Evolutionary conservation across 2,329 filamentous ascomycete species (phyloP).

Genomic region (Calonectria pteridis): DNA sequence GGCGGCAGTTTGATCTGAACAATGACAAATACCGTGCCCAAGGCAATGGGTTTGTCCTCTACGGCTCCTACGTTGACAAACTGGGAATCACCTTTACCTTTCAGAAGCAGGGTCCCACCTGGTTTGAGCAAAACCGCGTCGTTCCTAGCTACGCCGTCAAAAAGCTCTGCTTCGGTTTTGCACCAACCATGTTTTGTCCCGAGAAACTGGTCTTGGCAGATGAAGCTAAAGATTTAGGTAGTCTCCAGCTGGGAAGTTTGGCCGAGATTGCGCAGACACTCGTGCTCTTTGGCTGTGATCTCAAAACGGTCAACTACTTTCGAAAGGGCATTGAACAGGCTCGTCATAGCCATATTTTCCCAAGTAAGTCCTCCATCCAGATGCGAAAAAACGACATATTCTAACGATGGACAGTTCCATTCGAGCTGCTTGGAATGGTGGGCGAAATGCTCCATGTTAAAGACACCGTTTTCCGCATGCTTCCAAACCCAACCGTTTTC

Average conservation of each 20-base stretch:
- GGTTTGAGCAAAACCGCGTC: conserved; percentile 51
- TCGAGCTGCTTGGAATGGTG: conserved; percentile 55
- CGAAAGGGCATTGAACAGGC: conserved; percentile 32
- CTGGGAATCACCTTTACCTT: conserved; percentile 57
- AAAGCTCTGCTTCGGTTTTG: conserved; percentile 55
- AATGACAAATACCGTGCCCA: conserved; percentile 52
- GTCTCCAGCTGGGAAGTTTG: conserved; percentile 49
- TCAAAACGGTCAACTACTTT: conserved; percentile 49
- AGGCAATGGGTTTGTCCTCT: conserved; percentile 52
- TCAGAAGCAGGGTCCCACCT: conserved; percentile 50
- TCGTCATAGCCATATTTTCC: conserved; percentile 35
- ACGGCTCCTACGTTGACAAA: conserved; percentile 47
- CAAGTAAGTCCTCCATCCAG: conserved; percentile 20
- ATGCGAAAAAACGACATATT: not conserved
- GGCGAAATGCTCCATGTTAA: conserved; percentile 51
- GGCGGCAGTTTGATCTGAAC: conserved; percentile 55
- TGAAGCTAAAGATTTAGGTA: conserved; percentile 35
- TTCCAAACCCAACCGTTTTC: conserved; percentile 54
- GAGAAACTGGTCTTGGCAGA: conserved; percentile 39
- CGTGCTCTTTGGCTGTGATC: conserved; percentile 54
- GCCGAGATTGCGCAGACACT: conserved; percentile 53
- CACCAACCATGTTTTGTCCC: conserved; percentile 53
- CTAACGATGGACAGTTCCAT: conserved; percentile 19
- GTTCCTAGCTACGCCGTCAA: conserved; percentile 54
- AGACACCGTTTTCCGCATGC: conserved; percentile 53